Base-by-base conservation (phyloP, 1,139 yeast species). In the Zygotorulaspora mrakii region DNA sequence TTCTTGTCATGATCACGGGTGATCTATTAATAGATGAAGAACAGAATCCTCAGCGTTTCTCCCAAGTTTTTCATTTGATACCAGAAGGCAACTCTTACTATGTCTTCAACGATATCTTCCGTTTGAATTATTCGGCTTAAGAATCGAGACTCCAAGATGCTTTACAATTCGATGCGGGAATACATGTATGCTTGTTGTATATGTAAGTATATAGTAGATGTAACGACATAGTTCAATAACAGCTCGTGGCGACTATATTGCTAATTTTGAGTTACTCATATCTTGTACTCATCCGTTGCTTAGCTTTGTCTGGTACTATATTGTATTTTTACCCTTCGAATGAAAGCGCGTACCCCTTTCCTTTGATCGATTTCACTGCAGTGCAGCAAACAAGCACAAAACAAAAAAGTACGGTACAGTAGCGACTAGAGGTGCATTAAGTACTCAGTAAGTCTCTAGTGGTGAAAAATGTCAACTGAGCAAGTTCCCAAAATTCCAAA, bases 1-100 rank as follows among this genome's bases (percentile, higher is more conserved):
- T 91, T 45, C 74, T 91, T 59, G 97, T 89, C 43, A 83, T 91
- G 95, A 97, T 91, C 55, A 91, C 99, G 40, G 99, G 99, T 50
- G 96, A 87, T 66, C 76, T 91, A 54, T 68, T 88, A 54, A 66
- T 71, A 56, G 99, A 91, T 64, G 97, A 89, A 49, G 97, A 91
- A 70, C 84, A 81, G 62, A 87, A 87, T 66, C 79, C 97, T 43
- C 96, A 89, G 69, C 81, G 95, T 68, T 91, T 88, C 69, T 86
- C 97, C 24, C 98, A 91, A 71, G 95, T 87, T 33, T 91, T 91
- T 79, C 98, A 91, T 64, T 79, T 91, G 70, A 82, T 88, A 51
- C 96, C 96, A 49, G 98, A 91, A 46, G 88, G 83, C 39, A 78
- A 76, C 61, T 83, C 94, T 29, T 91, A 87, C 74, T 91, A 79